A percentile compares a stretch with the other conserved stretches of the same genome.
These are phyloP conservation scores for Limnanthes douglasii DNA, from an alignment of 345 rosid species.

Conservation along the genomic window DNA sequence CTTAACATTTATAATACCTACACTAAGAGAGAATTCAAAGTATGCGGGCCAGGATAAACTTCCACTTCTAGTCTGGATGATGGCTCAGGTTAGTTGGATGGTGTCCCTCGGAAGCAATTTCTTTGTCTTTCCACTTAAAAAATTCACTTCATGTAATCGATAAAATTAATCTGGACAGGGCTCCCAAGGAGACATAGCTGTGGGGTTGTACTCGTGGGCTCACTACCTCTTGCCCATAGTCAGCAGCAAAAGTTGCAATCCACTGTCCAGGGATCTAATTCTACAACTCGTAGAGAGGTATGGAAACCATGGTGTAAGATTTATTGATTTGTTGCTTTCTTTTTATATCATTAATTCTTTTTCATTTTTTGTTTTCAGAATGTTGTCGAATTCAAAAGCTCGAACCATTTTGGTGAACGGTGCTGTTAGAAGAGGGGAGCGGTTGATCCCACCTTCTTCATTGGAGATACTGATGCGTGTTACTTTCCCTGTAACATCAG, in stretches of 20 bases:
- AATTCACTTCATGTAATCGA: no score
- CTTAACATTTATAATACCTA: slow-evolving; percentile 31
- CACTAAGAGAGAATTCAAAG: slow-evolving; percentile 42
- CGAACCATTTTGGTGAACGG: slow-evolving; percentile 45
- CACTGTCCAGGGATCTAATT: slow-evolving; percentile 61
- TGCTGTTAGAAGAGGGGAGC: slow-evolving; percentile 65
- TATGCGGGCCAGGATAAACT: slow-evolving; percentile 76
- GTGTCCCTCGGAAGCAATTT: no score
- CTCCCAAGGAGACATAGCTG: slow-evolving; percentile 50
- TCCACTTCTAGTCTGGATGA: slow-evolving; percentile 52
- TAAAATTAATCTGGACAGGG: slow-evolving; percentile 37
- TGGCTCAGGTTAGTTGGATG: slow-evolving; percentile 59
- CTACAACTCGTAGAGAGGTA: slow-evolving; percentile 47
- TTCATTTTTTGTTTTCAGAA: slow-evolving; percentile 16
- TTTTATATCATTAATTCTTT: background rate
- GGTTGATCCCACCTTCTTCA: slow-evolving; percentile 48
- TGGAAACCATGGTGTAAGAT: background rate
- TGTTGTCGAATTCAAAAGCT: slow-evolving; percentile 48
- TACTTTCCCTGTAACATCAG: slow-evolving; percentile 50
- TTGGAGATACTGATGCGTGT: slow-evolving; percentile 40
- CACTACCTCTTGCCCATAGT: slow-evolving; percentile 43
- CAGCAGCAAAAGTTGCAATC: slow-evolving; percentile 35
- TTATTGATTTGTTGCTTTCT: background rate
- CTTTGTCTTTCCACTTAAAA: no score
- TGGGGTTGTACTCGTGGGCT: slow-evolving; percentile 49